Evolutionary conservation across 257 asterid genomes (phyloP).

Genomic region (Ballota nigra): DNA sequence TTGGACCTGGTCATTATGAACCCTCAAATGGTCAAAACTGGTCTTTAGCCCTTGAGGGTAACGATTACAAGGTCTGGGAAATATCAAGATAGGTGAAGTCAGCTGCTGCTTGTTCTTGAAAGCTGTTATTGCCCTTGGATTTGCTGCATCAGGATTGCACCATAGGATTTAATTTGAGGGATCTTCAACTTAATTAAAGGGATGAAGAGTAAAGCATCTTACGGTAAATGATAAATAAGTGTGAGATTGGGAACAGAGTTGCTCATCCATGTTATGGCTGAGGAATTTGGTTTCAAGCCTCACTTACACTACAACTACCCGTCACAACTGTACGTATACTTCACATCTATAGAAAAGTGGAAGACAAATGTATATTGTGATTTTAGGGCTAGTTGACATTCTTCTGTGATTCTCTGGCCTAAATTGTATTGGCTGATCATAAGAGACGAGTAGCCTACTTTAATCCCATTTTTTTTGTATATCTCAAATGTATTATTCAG

Average conservation of each 20-base stretch:
- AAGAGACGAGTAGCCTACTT: not conserved
- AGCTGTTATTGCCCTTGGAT: too few species aligned
- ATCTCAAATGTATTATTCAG: not conserved
- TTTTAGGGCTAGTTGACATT: not conserved
- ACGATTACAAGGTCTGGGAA: slow-evolving; percentile 83
- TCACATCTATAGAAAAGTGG: not conserved
- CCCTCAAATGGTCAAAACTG: slow-evolving; percentile 57
- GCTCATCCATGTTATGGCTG: not conserved
- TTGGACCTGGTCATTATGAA: slow-evolving; percentile 89
- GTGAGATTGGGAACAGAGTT: not conserved
- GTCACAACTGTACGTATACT: slow-evolving; percentile 19
- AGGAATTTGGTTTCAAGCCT: slow-evolving; percentile 12
- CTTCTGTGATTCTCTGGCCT: not conserved
- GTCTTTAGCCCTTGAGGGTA: slow-evolving; percentile 69
- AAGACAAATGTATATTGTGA: not conserved
- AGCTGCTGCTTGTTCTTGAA: not conserved
- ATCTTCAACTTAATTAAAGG: not conserved
- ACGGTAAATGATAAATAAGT: not conserved
- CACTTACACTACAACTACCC: not conserved
- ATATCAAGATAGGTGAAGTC: slow-evolving; percentile 17
- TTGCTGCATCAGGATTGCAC: slow-evolving; percentile 10
- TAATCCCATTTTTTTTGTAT: not conserved
- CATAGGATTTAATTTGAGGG: not conserved
- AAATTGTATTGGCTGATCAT: not conserved
- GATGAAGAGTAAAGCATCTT: not conserved